Conservation (phyloP, 306 rosid genomes). For the Hippophae rhamnoides region DNA sequence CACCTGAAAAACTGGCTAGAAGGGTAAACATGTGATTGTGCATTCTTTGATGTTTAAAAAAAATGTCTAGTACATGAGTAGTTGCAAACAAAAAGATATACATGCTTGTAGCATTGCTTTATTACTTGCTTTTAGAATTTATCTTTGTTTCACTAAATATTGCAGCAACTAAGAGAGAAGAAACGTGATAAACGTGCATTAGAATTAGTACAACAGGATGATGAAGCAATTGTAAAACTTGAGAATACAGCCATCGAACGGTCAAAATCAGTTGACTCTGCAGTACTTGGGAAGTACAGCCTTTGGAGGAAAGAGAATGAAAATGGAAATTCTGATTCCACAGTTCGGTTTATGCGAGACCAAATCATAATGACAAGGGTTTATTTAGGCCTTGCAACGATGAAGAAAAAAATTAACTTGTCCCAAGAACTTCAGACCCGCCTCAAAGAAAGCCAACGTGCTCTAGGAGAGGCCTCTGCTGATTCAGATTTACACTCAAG, state of each 20-base stretch:
- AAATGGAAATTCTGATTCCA: constrained; percentile 61
- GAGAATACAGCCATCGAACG: constrained; percentile 86
- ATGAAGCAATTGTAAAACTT: constrained; percentile 54
- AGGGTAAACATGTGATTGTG: constrained; percentile 49
- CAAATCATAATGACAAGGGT: constrained; percentile 91
- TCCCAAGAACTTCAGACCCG: constrained; percentile 43
- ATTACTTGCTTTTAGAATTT: constrained; percentile 1
- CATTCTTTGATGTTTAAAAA: constrained; percentile 5
- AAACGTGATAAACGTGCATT: constrained; percentile 64
- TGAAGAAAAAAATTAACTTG: constrained; percentile 53
- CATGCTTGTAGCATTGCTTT: background rate
- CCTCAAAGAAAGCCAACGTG: constrained; percentile 58
- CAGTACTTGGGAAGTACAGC: constrained; percentile 81
- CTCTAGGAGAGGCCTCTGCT: constrained; percentile 60
- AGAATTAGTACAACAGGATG: constrained; percentile 52
- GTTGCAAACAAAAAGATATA: too few species aligned
- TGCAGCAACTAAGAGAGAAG: constrained; percentile 71
- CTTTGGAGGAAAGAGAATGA: constrained; percentile 87
- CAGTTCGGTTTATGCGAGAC: constrained; percentile 77
- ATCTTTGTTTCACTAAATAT: constrained; percentile 18
- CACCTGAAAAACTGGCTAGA: constrained; percentile 37
- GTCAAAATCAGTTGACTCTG: constrained; percentile 66
- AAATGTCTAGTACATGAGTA: constrained; percentile 2
- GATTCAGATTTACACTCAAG: constrained; percentile 66
- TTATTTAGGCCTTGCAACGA: constrained; percentile 66